These are phyloP conservation scores for Gaertneriomyces sp. DNA, from an alignment of 192 early-diverging fungal species.

Conservation along the genomic window DNA sequence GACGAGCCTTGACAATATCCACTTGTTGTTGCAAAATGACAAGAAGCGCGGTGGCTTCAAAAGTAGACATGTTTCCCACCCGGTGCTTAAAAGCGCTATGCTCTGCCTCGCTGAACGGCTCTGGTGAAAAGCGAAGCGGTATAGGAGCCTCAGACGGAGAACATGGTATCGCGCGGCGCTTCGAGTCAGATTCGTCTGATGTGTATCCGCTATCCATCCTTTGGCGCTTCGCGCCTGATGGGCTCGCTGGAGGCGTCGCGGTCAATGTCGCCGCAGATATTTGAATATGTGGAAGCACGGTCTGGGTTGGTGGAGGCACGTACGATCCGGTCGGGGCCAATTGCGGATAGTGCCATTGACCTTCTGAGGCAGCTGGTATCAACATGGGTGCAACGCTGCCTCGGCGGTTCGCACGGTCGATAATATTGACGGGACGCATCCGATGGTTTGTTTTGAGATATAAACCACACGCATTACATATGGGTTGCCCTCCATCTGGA, in stretches of 20 bases:
- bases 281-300: neutral
- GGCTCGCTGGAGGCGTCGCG: neutral
- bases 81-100: slow-evolving; percentile 2
- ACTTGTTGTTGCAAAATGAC: neutral
- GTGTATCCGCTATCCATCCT: slow-evolving; percentile 1
- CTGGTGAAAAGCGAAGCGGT: slow-evolving; percentile 4
- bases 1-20: neutral
- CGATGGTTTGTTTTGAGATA: slow-evolving; percentile 74
- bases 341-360: neutral
- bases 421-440: slow-evolving; percentile 58
- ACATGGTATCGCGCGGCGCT: neutral
- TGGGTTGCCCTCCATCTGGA: slow-evolving; percentile 62
- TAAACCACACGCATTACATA: slow-evolving; percentile 85
- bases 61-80: neutral
- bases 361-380: neutral
- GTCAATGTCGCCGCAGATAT: neutral
- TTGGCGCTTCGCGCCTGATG: neutral
- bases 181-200: neutral
- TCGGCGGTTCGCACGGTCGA: slow-evolving; percentile 22
- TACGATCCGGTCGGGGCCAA: too few relatives aligned
- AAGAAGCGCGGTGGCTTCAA: neutral
- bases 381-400: slow-evolving; percentile 4
- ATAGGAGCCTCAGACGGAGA: neutral
- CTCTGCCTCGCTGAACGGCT: neutral
- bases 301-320: neutral